Base-by-base conservation (phyloP, 176 grass and related monocot genomes). In the Eleusine indica region DNA sequence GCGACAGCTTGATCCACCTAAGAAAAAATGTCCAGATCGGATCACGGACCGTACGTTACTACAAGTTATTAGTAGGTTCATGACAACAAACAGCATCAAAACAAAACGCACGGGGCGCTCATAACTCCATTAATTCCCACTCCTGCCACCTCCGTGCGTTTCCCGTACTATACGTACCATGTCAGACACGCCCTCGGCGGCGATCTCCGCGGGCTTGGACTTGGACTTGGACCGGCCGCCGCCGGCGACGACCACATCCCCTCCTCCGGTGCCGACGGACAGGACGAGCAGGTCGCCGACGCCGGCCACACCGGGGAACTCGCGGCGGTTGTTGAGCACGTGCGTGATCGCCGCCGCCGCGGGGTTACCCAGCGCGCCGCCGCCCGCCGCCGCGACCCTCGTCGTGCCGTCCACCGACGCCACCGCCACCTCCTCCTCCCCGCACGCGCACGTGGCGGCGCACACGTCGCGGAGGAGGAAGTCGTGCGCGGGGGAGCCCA, bases 1-100 rank as follows among this genome's bases (percentile, higher is more conserved):
- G 93, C 89, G 32, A 99, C 93, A 22, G 97, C 91, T 81, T 96
- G 91, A 86, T 99, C 97, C 64, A 96, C 96, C 96, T 99, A 82
- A 70, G 5, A 13, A 6, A 43, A 43, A 35, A 35, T 35, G 1
- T 30, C 64, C 46, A 80, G 65, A 70, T 68, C 3, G 48, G 46
- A 68, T 84, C 81, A 66, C 46, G 71, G 19, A 37, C 32, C 48
- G 44, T 75, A 41, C 60, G 57, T 62, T 9, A 51, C 25, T 25
- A 25, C 42, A 8, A 43, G 42, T 43, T 43, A 10, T 52, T 63
- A 63, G 14, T 63, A 63, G 14, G n/a, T 5, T 5, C 4, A 10
- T 2, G 28, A 3, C 7, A n/a, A 16, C 7, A 22, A 1, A 3
- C 4, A 74, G 3, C 13, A n/a, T 67, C 13, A 17, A 57, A 57